A percentile compares a stretch with the other conserved stretches of the same genome.
Evolutionary conservation across 495 filamentous ascomycete genomes (phyloP).

Genomic region (Xylaria flabelliformis): DNA sequence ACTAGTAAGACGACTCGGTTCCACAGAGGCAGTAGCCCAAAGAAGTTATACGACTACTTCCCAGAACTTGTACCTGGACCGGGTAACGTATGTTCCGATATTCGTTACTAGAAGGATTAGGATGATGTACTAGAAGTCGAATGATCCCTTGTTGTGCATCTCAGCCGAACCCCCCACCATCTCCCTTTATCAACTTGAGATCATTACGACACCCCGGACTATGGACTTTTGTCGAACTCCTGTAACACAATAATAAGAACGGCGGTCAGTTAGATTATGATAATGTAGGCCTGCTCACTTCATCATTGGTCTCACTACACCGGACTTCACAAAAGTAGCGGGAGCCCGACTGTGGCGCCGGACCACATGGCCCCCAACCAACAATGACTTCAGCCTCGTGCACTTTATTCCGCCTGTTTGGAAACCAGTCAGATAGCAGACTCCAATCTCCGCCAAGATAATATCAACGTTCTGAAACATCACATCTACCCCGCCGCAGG

Average conservation of each 20-base stretch:
- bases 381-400: neutral
- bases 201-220: neutral
- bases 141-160: neutral
- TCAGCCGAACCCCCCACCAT: neutral
- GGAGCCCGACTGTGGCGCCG: neutral
- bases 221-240: neutral
- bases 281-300: neutral
- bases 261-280: neutral
- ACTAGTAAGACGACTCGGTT: neutral
- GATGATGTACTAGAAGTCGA: neutral
- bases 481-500: neutral
- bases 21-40: neutral
- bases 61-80: neutral
- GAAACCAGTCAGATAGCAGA: neutral
- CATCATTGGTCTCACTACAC: neutral
- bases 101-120: neutral
- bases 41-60: neutral
- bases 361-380: neutral
- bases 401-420: neutral
- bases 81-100: neutral
- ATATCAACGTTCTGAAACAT: neutral
- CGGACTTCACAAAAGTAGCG: neutral
- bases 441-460: neutral
- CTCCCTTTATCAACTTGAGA: neutral
- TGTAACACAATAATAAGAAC: neutral